A percentile compares a stretch with the other conserved stretches of the same genome.
Conservation (phyloP, 371 early-diverging fungal genomes). For the Parasitella parasitica region DNA sequence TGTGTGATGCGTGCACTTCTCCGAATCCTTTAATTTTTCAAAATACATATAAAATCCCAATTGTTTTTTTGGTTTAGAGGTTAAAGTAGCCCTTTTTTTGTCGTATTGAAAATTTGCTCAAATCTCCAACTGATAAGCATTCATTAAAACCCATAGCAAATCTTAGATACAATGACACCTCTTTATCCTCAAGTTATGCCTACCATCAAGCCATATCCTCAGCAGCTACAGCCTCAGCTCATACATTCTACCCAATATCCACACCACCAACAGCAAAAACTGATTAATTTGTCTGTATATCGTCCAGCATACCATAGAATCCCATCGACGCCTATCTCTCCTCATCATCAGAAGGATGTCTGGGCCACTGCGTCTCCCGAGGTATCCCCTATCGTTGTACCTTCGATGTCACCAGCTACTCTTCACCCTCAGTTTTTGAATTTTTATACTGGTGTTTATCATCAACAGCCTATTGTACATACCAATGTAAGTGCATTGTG, state of each 20-base stretch:
- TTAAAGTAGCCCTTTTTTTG: background rate
- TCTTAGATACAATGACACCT: conserved; percentile 11
- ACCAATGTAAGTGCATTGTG: background rate
- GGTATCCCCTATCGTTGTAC: conserved; percentile 27
- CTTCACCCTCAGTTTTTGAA: background rate
- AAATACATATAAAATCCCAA: conserved; percentile 3
- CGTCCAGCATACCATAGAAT: conserved; percentile 33
- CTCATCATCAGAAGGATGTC: conserved; percentile 7
- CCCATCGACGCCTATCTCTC: conserved; percentile 17
- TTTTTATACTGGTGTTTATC: conserved; percentile 1
- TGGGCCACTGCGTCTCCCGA: conserved; percentile 15
- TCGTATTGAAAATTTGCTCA: conserved; percentile 5
- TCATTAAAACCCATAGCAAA: background rate
- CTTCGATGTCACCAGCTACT: conserved; percentile 24
- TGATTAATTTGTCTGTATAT: conserved; percentile 18
- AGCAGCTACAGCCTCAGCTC: background rate
- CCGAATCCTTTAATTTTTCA: background rate
- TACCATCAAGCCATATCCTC: conserved; percentile 31
- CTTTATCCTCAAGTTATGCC: conserved; percentile 25
- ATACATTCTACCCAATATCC: background rate
- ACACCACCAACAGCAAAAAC: conserved; percentile 7
- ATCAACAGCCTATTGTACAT: background rate
- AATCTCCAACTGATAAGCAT: conserved; percentile 1
- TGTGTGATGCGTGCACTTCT: background rate
- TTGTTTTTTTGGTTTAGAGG: background rate